Base-by-base conservation (phyloP, 2,329 filamentous ascomycete species). In the Nigrospora osmanthi region DNA sequence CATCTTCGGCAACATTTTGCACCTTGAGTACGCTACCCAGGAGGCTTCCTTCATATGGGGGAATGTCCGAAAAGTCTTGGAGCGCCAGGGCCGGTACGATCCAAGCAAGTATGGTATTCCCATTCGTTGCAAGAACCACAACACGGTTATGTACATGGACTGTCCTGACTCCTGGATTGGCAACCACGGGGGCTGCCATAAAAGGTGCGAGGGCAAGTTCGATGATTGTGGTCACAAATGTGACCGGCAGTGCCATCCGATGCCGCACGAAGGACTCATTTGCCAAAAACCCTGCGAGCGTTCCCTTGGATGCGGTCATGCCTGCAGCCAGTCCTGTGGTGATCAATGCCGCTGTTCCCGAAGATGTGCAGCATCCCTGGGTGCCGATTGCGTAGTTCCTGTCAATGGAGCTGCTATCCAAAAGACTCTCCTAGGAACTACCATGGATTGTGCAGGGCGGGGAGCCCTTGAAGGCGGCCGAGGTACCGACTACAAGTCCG, bases 1-100 rank as follows among this genome's bases (percentile, higher is more conserved):
- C 61, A 72, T 95, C 35, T 95, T 95, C 58, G 90, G 89, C 2
- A 88, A 95, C 54, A 76, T 76, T 12, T 54, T 72, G 10, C 77
- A 75, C 33, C 50, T 78, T 1, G 50, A 78, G 7, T 53, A 78
- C 0, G 72, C 71, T 1, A 58, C 60, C 13, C 53, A 61, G 0
- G 72, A 70, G 11, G 68, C 70, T 0, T 17, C 31, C 51, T 11
- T 62, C 64, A 23, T 77, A 71, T 74, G 58, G 55, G 49, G 48
- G 2, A 58, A 53, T 12, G 62, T 75, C 2, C 47, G 65, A 6
- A 12, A 60, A 1, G 54, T 62, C 1, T 73, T 84, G 56, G 55
- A 57, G 3, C 46, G 54, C 0, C 67, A 71, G 35, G 49, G 55
- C 4, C 56, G 61, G 0, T 53, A 60, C 10, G 51, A 56, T n/a